These are phyloP conservation scores for Podospora australis DNA, from an alignment of 495 filamentous ascomycete genomes.

Conservation along the genomic window DNA sequence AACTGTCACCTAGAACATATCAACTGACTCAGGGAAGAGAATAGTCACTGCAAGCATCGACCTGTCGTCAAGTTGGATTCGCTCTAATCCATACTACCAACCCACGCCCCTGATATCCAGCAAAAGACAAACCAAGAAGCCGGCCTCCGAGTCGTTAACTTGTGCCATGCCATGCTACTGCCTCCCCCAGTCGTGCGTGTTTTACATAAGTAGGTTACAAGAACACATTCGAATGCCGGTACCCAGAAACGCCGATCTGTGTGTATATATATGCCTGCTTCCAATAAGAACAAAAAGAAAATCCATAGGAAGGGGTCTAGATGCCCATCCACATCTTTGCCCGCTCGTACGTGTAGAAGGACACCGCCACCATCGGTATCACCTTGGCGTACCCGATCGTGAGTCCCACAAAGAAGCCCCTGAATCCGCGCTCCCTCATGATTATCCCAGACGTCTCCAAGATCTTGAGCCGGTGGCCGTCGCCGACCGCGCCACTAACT, in stretches of 20 bases:
- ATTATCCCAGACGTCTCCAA: constrained; percentile 71
- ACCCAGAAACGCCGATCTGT: constrained; percentile 14
- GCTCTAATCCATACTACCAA: too few relatives aligned
- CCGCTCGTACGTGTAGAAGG: constrained; percentile 73
- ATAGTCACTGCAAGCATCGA: too few relatives aligned
- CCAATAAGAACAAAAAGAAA: constrained; percentile 1
- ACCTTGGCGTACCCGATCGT: constrained; percentile 95
- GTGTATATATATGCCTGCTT: constrained; percentile 15
- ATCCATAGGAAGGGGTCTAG: constrained; percentile 32
- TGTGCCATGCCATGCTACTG: too few relatives aligned
- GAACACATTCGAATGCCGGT: too few relatives aligned
- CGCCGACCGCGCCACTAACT: constrained; percentile 87
- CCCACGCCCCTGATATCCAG: too few relatives aligned
- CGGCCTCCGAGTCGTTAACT: too few relatives aligned
- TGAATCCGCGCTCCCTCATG: constrained; percentile 64
- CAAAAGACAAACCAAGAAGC: too few relatives aligned
- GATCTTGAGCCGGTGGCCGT: constrained; percentile 71
- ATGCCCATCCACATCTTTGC: constrained; percentile 69
- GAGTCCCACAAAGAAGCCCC: constrained; percentile 87
- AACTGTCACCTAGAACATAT: too few relatives aligned
- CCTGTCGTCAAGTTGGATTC: too few relatives aligned
- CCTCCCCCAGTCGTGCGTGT: too few relatives aligned
- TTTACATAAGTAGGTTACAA: too few relatives aligned
- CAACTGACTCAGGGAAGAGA: too few relatives aligned
- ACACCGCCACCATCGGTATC: constrained; percentile 80